Percentiles rank a stretch among this genome's conserved stretches.
phyloP scores from a whole-genome alignment of 768 basidiomycete genomes.

The Hortiboletus campestris region DNA sequence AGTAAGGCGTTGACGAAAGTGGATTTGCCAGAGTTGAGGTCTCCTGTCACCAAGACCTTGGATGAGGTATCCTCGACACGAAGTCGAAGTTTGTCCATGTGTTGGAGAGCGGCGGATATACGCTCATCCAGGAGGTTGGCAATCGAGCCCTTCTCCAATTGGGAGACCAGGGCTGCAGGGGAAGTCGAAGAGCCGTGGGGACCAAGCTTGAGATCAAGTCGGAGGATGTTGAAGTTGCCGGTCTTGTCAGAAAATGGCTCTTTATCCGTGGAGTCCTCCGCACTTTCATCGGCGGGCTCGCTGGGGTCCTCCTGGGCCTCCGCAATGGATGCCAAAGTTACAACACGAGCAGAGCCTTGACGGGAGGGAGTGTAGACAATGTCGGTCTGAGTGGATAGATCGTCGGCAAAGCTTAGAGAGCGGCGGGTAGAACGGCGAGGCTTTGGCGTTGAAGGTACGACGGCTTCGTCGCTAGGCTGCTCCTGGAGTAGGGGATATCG shows the following conservation, averaged over 20 bases:
- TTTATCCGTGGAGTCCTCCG: slow-evolving; percentile 29
- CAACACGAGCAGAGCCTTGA: slow-evolving; percentile 51
- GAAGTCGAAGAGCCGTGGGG: slow-evolving; percentile 60
- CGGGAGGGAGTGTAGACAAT: slow-evolving; percentile 56
- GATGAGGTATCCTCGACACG: slow-evolving; percentile 91
- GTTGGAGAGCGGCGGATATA: slow-evolving; percentile 66
- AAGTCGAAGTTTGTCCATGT: slow-evolving; percentile 80
- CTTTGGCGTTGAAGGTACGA: slow-evolving; percentile 28
- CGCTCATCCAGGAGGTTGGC: slow-evolving; percentile 89
- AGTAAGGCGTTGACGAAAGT: slow-evolving; percentile 97
- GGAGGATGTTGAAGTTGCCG: slow-evolving; percentile 82
- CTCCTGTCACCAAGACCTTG: slow-evolving; percentile 96
- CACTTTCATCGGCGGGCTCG: slow-evolving; percentile 14
- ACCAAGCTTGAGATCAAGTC: slow-evolving; percentile 91
- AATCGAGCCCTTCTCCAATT: slow-evolving; percentile 90
- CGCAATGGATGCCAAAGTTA: slow-evolving; percentile 54
- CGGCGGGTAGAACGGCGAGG: slow-evolving; percentile 51
- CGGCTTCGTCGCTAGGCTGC: slow-evolving; percentile 31
- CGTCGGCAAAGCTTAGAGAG: slow-evolving; percentile 83
- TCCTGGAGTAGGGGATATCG: slow-evolving; percentile 78
- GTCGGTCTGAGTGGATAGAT: slow-evolving; percentile 64
- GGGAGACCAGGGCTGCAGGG: slow-evolving; percentile 75
- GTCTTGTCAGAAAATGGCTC: slow-evolving; percentile 40
- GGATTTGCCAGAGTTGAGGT: slow-evolving; percentile 97
- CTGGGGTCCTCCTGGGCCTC: slow-evolving; percentile 41